Conservation (phyloP, 805 yeast species). For the Suhomyces xylopsoci region DNA sequence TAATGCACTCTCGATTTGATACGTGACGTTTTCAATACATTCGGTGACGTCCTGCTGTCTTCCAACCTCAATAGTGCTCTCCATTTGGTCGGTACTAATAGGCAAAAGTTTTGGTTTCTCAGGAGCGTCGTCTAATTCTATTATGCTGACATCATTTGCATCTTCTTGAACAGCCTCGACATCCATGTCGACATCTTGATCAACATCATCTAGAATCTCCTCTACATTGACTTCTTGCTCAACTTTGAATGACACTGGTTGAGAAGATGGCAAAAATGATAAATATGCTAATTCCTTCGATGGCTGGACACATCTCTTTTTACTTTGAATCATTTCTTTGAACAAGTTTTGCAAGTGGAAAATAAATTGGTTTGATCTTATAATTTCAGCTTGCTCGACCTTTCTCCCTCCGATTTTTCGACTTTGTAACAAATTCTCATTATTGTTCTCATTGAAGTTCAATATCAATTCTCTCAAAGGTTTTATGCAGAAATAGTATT, state of each 20-base stretch:
- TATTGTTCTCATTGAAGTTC: constrained; percentile 43
- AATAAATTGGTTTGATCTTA: constrained; percentile 79
- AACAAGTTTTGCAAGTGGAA: constrained; percentile 70
- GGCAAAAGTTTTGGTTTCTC: constrained; percentile 20
- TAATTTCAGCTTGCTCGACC: constrained; percentile 75
- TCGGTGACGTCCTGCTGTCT: constrained; percentile 98
- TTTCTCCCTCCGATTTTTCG: constrained; percentile 84
- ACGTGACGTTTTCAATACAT: constrained; percentile 89
- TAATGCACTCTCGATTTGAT: constrained; percentile 85
- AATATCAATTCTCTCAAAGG: constrained; percentile 72
- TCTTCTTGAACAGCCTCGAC: not conserved
- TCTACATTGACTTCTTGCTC: constrained; percentile 14
- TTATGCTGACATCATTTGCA: not conserved
- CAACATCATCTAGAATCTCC: constrained; percentile 8
- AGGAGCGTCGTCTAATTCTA: not conserved
- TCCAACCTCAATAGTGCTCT: constrained; percentile 73
- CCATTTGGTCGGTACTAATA: constrained; percentile 63
- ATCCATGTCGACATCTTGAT: constrained; percentile 6
- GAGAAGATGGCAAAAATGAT: constrained; percentile 73
- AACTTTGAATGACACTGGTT: constrained; percentile 56
- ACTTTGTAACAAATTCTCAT: constrained; percentile 10
- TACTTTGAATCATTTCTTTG: constrained; percentile 61
- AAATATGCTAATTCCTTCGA: constrained; percentile 80
- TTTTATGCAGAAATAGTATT: constrained; percentile 81
- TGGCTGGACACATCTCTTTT: constrained; percentile 70